phyloP scores from a whole-genome alignment of 176 grass and related monocot species.

The Carex kokanica region DNA sequence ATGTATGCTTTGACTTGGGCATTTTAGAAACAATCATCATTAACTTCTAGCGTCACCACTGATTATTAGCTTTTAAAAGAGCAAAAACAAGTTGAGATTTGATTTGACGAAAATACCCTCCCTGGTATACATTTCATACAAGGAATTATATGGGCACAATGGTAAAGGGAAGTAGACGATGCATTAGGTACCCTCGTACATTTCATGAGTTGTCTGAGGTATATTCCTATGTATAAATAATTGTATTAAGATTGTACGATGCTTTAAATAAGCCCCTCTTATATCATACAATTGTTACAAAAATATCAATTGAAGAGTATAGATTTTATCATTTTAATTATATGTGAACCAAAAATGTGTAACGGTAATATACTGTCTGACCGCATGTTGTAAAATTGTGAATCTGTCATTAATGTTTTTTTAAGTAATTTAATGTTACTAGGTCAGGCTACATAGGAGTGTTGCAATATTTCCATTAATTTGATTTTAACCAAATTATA shows the following conservation, averaged over 20 bases:
- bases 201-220: conserved; percentile 27
- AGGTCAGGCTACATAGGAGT: background rate
- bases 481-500: too few species aligned
- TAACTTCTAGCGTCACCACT: background rate
- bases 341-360: background rate
- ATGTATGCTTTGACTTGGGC: conserved; percentile 14
- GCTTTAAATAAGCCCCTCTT: background rate
- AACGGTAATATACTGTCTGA: background rate
- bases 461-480: background rate
- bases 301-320: background rate
- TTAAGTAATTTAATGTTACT: background rate
- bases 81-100: conserved; percentile 3
- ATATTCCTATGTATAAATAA: conserved; percentile 19
- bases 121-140: background rate
- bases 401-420: background rate
- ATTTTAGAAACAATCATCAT: conserved; percentile 13
- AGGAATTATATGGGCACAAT: conserved; percentile 1
- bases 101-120: conserved; percentile 18
- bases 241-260: background rate
- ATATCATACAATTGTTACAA: background rate
- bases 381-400: background rate
- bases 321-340: background rate
- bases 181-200: conserved; percentile 14
- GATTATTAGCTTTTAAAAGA: conserved; percentile 15
- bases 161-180: conserved; percentile 7